Evolutionary conservation across 345 rosid genomes (phyloP), one percentile per base, ranked within the genome.

Genomic region (Stellera chamaejasme): DNA sequence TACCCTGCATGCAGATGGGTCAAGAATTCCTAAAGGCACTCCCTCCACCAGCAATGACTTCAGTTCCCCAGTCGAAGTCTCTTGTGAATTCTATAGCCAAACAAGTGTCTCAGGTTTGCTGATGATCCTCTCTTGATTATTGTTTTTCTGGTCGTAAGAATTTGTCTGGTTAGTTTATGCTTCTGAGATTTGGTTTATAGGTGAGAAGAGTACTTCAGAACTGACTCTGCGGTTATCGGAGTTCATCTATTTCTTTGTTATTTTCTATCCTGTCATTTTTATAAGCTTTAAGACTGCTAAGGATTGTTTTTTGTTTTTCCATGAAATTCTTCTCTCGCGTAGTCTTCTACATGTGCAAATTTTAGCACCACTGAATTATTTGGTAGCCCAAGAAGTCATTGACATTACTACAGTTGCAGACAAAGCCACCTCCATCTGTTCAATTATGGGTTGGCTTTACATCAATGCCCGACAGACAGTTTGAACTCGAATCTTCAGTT

Each of bases 391-490:
- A n/a, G 39, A 32, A 3, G 39, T 7, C 39, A 3, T 32, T 32
- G 3, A 3, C 39, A 32, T 32, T 32, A 0, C 14, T 85, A 69
- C 81, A 87, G 56, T 68, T 90, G 47, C 89, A 79, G 62, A 66
- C 87, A 69, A 87, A 93, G 73, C 96, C 96, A 14, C 99, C 97
- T 58, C 99, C 99, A 43, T 89, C 97, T 3, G 95, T 89, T 79
- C 97, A 79, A 55, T 56, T 89, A 69, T 93, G 99, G 97, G 82
- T 72, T 73, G 82, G 95, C 67, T 93, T 87, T 77, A 83, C 88
- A 11, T 84, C 87, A 65, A 89, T 76, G 95, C 99, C 99, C 2
- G 85, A 87, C 46, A 77, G 89, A 69, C 82, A 84, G 43, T 82
- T 93, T 52, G 71, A 72, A 61, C 79, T 89, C 48, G 95, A 77